Evolutionary conservation across 306 rosid species (phyloP).

Genomic region (Comarum palustre): DNA sequence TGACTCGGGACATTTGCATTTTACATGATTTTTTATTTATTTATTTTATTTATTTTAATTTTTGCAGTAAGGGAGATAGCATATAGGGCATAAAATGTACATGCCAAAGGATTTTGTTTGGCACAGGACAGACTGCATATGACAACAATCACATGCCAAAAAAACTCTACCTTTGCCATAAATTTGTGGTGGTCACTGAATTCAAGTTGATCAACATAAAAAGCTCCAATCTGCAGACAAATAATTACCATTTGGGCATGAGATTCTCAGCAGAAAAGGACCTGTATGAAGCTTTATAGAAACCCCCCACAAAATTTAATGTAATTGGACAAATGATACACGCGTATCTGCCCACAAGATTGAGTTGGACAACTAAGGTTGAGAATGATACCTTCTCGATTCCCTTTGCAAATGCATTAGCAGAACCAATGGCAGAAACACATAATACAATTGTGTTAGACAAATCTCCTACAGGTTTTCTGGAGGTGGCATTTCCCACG

Average conservation of each 20-base stretch:
- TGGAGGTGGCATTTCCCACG: slow-evolving; percentile 40
- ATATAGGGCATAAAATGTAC: not conserved
- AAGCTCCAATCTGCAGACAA: slow-evolving; percentile 66
- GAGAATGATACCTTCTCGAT: slow-evolving; percentile 58
- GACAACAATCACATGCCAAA: slow-evolving; percentile 11
- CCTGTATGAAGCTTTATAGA: slow-evolving; percentile 6
- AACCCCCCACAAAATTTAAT: slow-evolving; percentile 8
- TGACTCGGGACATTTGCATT: too few species aligned
- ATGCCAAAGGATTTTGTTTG: not conserved
- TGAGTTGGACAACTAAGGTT: not conserved
- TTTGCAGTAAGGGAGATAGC: not conserved
- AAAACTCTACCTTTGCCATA: slow-evolving; percentile 46
- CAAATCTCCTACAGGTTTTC: slow-evolving; percentile 47
- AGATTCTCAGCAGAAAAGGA: not conserved
- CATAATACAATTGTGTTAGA: slow-evolving; percentile 48
- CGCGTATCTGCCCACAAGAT: not conserved
- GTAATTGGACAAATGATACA: not conserved
- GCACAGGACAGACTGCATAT: not conserved
- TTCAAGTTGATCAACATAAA: slow-evolving; percentile 63
- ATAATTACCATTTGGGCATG: slow-evolving; percentile 31
- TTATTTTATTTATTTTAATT: too few species aligned
- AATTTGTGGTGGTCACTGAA: slow-evolving; percentile 79
- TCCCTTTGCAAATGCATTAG: slow-evolving; percentile 67
- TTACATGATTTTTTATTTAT: not conserved
- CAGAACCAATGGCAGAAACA: slow-evolving; percentile 83